Evolutionary conservation across 106 monocot genomes (phyloP), one percentile per base, ranked within the genome.

Genomic region (Allium fistulosum): DNA sequence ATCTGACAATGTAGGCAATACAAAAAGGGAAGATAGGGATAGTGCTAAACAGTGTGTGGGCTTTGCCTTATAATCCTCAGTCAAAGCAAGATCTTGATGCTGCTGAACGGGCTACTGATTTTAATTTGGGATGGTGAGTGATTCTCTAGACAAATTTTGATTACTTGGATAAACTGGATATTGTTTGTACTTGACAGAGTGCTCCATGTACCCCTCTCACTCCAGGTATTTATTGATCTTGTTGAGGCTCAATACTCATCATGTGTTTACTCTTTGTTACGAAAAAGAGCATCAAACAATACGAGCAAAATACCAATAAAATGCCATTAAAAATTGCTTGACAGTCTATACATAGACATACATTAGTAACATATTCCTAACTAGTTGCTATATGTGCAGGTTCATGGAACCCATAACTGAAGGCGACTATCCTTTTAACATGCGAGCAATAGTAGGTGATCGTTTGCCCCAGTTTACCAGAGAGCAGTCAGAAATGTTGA

Each of bases 11-110:
- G 73, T 50, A 79, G 80, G 65, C 57, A 47, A 4, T 9, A 18
- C 80, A 80, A 18, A 63, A 71, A 47, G 80, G 80, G 7, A 48
- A 53, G 22, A 80, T 80, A 16, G 80, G 80, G 2, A 80, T 80
- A 12, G 75, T 74, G 0, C 59, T 60, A 8, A 53, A 26, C 2
- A 27, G 27, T 4, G 17, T 18, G 15, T 70, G 80, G 75, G 55
- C 60, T 14, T 52, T 49, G 7, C 75, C 80, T 37, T 37, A 6
- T 26, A 59, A 68, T 60, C 85, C 51, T 77, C 83, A 17, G 53
- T 76, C 11, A 47, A 59, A 16, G 15, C 13, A 37, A 28, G 65
- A 14, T n/a, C 69, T 84, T 26, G 71, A 78, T 17, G 67, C 57
- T 26, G 22, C 66, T 53, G 17, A 11, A 7, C 10, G 78, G 61